A percentile compares a stretch with the other conserved stretches of the same genome.
Evolutionary conservation across 192 early-diverging fungal genomes (phyloP).

Genomic region (Mortierella claussenii): DNA sequence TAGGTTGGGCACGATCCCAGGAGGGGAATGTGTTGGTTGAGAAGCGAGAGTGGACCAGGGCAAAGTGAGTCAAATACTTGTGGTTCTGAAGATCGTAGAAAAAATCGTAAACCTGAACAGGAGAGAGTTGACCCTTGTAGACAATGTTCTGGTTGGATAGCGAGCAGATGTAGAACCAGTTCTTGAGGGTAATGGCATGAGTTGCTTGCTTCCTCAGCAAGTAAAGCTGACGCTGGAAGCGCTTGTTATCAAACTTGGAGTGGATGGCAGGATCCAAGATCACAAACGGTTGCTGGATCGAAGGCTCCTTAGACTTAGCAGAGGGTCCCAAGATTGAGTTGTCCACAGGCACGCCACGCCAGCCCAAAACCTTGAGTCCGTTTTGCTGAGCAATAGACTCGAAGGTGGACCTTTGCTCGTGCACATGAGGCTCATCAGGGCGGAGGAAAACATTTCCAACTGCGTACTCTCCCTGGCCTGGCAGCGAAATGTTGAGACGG

Average conservation of each 20-base stretch:
- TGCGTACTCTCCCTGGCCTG: constrained; percentile 88
- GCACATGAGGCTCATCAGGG: constrained; percentile 66
- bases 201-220: constrained; percentile 91
- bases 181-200: constrained; percentile 83
- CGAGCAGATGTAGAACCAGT: constrained; percentile 98
- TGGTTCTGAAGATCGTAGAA: constrained; percentile 90
- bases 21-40: constrained; percentile 99
- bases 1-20: constrained; percentile 99
- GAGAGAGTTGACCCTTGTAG: constrained; percentile 97
- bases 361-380: constrained; percentile 83
- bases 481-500: constrained; percentile 72
- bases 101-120: constrained; percentile 94
- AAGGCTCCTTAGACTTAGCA: constrained; percentile 90
- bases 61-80: constrained; percentile 90
- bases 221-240: constrained; percentile 90
- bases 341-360: constrained; percentile 91
- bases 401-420: constrained; percentile 79
- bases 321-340: constrained; percentile 90
- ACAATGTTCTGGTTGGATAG: constrained; percentile 92
- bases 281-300: constrained; percentile 93
- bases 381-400: constrained; percentile 81
- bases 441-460: constrained; percentile 96
- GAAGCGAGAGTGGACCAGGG: constrained; percentile 97
- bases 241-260: constrained; percentile 59
- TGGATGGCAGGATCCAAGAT: constrained; percentile 60